phyloP scores from a whole-genome alignment of 805 yeast species.

The Yamadazyma phyllophila region DNA sequence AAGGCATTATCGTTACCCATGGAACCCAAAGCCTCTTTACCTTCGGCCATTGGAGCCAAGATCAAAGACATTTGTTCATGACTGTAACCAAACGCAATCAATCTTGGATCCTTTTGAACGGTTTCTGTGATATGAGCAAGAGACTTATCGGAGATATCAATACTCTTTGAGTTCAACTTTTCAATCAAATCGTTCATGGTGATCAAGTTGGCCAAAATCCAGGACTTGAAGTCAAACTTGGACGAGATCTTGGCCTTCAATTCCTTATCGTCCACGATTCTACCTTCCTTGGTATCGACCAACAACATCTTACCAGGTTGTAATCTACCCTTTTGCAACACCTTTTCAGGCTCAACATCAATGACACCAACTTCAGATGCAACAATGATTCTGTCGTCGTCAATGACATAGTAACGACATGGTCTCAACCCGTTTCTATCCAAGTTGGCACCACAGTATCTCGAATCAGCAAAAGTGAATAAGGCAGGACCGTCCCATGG shows the following conservation, averaged over 20 bases:
- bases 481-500: conserved; percentile 99
- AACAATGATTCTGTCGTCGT: conserved; percentile 93
- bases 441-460: conserved; percentile 97
- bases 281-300: conserved; percentile 90
- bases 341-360: conserved; percentile 77
- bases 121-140: conserved; percentile 26
- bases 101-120: conserved; percentile 78
- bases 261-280: conserved; percentile 90
- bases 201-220: conserved; percentile 86
- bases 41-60: conserved; percentile 93
- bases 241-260: conserved; percentile 77
- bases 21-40: conserved; percentile 93
- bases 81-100: conserved; percentile 89
- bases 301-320: conserved; percentile 95
- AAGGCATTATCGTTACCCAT: conserved; percentile 98
- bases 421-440: conserved; percentile 98
- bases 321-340: conserved; percentile 87
- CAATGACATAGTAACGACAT: conserved; percentile 93
- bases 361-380: conserved; percentile 98
- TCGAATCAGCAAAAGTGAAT: conserved; percentile 93
- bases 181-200: conserved; percentile 71
- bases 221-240: conserved; percentile 86
- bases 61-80: conserved; percentile 83
- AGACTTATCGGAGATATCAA: conserved; percentile 21
- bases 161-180: conserved; percentile 49